These are phyloP conservation scores for Isoetes taiwanensis DNA, from an alignment of 75 land plant genomes.

Conservation along the genomic window DNA sequence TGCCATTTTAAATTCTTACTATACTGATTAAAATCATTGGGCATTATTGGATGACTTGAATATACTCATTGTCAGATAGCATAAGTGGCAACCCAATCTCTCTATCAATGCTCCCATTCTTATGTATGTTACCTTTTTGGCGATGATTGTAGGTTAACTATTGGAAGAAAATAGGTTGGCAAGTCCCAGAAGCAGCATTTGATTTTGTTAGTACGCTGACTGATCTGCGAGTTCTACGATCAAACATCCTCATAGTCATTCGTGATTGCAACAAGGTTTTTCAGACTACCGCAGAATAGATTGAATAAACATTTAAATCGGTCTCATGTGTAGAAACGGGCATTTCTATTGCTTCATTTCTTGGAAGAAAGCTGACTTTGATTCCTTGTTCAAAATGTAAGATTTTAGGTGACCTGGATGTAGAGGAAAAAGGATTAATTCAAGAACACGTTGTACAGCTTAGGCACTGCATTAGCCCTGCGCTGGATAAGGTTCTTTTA, in stretches of 20 bases:
- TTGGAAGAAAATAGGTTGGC: constrained; percentile 13
- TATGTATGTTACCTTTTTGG: not conserved
- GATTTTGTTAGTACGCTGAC: constrained; percentile 5
- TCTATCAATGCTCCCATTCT: not conserved
- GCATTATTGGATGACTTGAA: not conserved
- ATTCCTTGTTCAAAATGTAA: not conserved
- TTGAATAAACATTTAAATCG: not conserved
- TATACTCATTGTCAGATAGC: not conserved
- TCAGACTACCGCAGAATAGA: not conserved
- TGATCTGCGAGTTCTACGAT: constrained; percentile 11
- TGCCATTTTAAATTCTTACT: not conserved
- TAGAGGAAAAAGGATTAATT: constrained; percentile 17
- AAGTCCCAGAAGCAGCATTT: constrained; percentile 12
- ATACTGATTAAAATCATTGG: not conserved
- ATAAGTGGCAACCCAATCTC: not conserved
- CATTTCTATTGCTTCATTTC: not conserved
- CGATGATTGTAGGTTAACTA: constrained; percentile 13
- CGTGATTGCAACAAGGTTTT: constrained; percentile 24
- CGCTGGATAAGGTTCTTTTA: constrained; percentile 10
- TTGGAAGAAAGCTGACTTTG: not conserved
- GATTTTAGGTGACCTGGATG: constrained; percentile 18
- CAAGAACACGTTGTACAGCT: constrained; percentile 16
- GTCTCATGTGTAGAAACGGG: not conserved
- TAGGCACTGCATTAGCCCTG: constrained; percentile 9
- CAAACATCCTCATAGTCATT: constrained; percentile 11